Percentiles rank a stretch among this genome's conserved stretches.
These are phyloP conservation scores for Serendipita vermifera DNA, from an alignment of 768 basidiomycete species.

Conservation along the genomic window DNA sequence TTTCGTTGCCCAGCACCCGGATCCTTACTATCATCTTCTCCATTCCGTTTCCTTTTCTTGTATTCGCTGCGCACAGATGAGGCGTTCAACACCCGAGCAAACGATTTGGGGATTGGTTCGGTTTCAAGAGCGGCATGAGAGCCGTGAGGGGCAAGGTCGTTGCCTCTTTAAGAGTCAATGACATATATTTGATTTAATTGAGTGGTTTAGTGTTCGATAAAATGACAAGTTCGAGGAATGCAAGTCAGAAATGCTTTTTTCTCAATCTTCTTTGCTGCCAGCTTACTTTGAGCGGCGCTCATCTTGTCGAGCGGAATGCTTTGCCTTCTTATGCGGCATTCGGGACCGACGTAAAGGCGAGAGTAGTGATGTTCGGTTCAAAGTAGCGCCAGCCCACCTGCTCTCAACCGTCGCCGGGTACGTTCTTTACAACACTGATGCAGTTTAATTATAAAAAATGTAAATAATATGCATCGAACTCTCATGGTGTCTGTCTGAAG, in stretches of 20 bases:
- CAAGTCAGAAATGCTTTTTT: too few species aligned
- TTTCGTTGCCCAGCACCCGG: constrained; percentile 21
- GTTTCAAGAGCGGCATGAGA: constrained; percentile 28
- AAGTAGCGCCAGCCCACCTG: neutral
- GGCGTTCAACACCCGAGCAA: constrained; percentile 52
- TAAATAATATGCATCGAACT: neutral
- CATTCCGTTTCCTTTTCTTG: constrained; percentile 32
- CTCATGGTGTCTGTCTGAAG: constrained; percentile 36
- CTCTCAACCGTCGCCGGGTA: too few species aligned
- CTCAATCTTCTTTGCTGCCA: constrained; percentile 10
- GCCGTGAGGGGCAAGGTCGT: constrained; percentile 36
- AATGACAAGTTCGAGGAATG: too few species aligned
- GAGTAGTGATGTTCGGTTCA: constrained; percentile 18
- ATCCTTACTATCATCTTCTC: constrained; percentile 1
- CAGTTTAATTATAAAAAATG: neutral
- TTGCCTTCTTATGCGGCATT: constrained; percentile 9
- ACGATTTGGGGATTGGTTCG: constrained; percentile 60
- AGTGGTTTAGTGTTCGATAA: too few species aligned
- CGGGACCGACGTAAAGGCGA: constrained; percentile 5
- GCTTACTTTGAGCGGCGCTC: constrained; percentile 5
- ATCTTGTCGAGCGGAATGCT: neutral
- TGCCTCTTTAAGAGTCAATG: constrained; percentile 37
- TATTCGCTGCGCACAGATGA: constrained; percentile 43
- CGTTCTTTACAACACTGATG: too few species aligned
- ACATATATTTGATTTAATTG: too few species aligned